phyloP scores from a whole-genome alignment of 2,329 filamentous ascomycete species.

The Aaosphaeria arxii region DNA sequence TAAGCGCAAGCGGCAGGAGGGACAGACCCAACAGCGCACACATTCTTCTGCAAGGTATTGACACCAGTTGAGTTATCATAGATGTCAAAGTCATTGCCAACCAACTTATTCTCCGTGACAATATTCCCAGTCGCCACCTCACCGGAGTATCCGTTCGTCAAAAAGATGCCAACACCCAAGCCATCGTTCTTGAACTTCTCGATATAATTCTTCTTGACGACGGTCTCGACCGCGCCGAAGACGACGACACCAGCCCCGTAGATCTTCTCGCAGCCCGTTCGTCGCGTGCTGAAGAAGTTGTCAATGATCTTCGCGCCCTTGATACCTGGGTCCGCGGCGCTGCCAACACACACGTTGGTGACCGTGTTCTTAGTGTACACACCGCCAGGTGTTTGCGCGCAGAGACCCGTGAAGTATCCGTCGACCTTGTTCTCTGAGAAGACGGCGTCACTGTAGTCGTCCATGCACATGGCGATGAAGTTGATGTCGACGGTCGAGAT shows the following conservation, averaged over 20 bases:
- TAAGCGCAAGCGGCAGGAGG: not conserved
- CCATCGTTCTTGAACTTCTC: slow-evolving; percentile 2
- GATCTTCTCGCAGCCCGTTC: slow-evolving; percentile 4
- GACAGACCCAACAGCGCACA: not conserved
- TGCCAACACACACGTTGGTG: slow-evolving; percentile 26
- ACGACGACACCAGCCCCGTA: slow-evolving; percentile 1
- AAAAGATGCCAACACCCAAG: not conserved
- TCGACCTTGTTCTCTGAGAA: slow-evolving; percentile 1
- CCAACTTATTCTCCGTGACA: slow-evolving; percentile 1
- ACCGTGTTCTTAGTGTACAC: slow-evolving; percentile 31
- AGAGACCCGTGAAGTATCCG: slow-evolving; percentile 2
- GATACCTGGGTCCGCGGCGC: slow-evolving; percentile 34
- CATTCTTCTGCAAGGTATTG: not conserved
- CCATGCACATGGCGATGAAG: slow-evolving; percentile 37
- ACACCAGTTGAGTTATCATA: slow-evolving; percentile 1
- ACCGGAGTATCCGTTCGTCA: not conserved
- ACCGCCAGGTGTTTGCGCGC: slow-evolving; percentile 23
- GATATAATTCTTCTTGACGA: slow-evolving; percentile 1
- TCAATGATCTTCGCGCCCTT: slow-evolving; percentile 24
- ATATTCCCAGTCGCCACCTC: slow-evolving; percentile 1
- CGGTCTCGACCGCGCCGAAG: not conserved
- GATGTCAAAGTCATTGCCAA: slow-evolving; percentile 1
- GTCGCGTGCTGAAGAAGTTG: slow-evolving; percentile 24
- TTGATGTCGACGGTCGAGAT: slow-evolving; percentile 22
- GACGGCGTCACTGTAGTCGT: slow-evolving; percentile 1